Percentiles rank a stretch among this genome's conserved stretches.
phyloP scores from a whole-genome alignment of 2,329 filamentous ascomycete species.

The Parastagonospora nodorum region DNA sequence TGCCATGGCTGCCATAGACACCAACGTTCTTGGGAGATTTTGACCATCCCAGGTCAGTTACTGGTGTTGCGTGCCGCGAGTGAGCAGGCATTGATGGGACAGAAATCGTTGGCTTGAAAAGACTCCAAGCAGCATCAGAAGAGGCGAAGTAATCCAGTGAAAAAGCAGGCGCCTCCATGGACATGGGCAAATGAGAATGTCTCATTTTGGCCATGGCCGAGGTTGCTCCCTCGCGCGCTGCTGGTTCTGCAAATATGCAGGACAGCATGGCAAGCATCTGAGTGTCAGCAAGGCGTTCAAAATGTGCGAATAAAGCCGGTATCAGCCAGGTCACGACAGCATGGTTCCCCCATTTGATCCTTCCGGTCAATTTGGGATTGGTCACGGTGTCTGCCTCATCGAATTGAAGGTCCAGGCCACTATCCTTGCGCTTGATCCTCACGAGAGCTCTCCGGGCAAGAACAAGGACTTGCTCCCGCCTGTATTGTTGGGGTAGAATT shows the following conservation, averaged over 20 bases:
- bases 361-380: slow-evolving; percentile 48
- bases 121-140: slow-evolving; percentile 50
- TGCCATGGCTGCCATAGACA: slow-evolving; percentile 55
- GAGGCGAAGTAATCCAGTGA: slow-evolving; percentile 55
- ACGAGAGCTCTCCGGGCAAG: slow-evolving; percentile 68
- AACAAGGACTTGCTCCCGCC: slow-evolving; percentile 67
- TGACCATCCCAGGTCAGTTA: slow-evolving; percentile 39
- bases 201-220: slow-evolving; percentile 43
- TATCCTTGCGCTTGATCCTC: slow-evolving; percentile 56
- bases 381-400: slow-evolving; percentile 49
- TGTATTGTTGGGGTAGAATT: slow-evolving; percentile 61
- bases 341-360: slow-evolving; percentile 63
- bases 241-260: slow-evolving; percentile 61
- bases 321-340: slow-evolving; percentile 63
- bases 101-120: slow-evolving; percentile 46
- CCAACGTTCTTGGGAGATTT: slow-evolving; percentile 36
- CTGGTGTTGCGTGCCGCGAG: slow-evolving; percentile 37
- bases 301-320: slow-evolving; percentile 62
- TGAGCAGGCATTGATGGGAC: slow-evolving; percentile 38
- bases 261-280: slow-evolving; percentile 71
- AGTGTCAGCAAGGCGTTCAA: slow-evolving; percentile 64
- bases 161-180: slow-evolving; percentile 51
- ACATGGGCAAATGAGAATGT: slow-evolving; percentile 46
- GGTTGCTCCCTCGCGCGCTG: slow-evolving; percentile 47
- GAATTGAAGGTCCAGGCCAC: slow-evolving; percentile 54